Percentiles rank a stretch among this genome's conserved stretches.
Evolutionary conservation across 306 rosid genomes (phyloP).

Genomic region (Malus sylvestris): DNA sequence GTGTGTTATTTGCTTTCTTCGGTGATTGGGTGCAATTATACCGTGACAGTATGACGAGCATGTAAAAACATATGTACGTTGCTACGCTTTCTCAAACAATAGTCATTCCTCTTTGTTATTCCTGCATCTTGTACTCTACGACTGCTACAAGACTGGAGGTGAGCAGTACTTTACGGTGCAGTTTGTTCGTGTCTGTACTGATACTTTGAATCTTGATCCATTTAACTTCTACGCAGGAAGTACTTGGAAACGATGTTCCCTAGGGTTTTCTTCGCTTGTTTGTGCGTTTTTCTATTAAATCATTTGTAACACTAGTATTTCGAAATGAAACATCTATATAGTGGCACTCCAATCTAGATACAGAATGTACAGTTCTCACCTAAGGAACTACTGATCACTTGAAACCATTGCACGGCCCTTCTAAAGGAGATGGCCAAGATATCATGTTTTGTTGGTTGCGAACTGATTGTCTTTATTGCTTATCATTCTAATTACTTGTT

Average conservation of each 20-base stretch:
- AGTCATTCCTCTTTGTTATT: too few relatives aligned
- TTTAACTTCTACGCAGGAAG: background rate
- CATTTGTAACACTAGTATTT: too few relatives aligned
- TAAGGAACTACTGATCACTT: constrained; percentile 1
- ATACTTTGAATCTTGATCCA: background rate
- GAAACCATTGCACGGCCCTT: too few relatives aligned
- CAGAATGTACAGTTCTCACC: background rate
- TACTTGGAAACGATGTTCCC: background rate
- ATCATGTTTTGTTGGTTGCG: background rate
- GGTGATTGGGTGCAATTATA: background rate
- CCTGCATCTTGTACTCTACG: too few relatives aligned
- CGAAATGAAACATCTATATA: background rate
- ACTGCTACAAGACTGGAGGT: too few relatives aligned
- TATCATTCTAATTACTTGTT: background rate
- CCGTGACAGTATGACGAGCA: background rate
- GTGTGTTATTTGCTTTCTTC: background rate
- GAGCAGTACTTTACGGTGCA: too few relatives aligned
- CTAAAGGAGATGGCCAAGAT: too few relatives aligned
- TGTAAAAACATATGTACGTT: too few relatives aligned
- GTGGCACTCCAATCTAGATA: background rate
- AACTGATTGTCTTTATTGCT: background rate
- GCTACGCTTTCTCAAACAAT: too few relatives aligned
- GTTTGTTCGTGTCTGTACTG: too few relatives aligned
- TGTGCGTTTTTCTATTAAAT: too few relatives aligned
- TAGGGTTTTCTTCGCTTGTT: background rate